Evolutionary conservation across 163 green algal genomes (phyloP).

Genomic region (Smithsoniella earleae): DNA sequence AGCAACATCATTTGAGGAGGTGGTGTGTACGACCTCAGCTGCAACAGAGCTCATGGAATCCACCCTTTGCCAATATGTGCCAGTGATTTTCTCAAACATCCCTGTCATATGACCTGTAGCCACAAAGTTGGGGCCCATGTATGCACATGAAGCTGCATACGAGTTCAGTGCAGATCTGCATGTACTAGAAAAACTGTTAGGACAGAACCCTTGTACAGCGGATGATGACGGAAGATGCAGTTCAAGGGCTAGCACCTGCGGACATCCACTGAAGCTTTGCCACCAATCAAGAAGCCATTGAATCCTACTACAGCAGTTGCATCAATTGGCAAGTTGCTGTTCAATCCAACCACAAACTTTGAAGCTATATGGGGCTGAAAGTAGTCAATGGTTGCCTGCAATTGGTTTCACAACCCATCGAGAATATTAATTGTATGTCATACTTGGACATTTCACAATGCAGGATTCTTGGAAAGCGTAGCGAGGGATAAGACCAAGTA

Average conservation of each 20-base stretch:
- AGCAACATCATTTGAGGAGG: background rate
- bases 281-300: slow-evolving; percentile 5
- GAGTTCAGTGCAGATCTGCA: no score
- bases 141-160: background rate
- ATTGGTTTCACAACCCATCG: no score
- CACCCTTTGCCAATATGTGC: slow-evolving; percentile 10
- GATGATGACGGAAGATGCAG: no score
- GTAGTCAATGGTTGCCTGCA: slow-evolving; percentile 25
- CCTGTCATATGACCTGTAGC: background rate
- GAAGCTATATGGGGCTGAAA: slow-evolving; percentile 10
- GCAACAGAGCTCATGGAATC: background rate
- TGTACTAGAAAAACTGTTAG: no score
- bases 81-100: background rate
- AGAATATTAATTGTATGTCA: no score
- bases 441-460: no score
- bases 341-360: background rate
- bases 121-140: background rate
- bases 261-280: background rate
- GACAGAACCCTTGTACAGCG: no score
- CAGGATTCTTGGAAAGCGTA: no score
- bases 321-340: background rate
- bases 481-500: no score
- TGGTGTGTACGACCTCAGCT: background rate
- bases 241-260: no score
- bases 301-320: background rate